Conservation (phyloP, 108 stramenopile genomes). For the Skeletonema menzelii region DNA sequence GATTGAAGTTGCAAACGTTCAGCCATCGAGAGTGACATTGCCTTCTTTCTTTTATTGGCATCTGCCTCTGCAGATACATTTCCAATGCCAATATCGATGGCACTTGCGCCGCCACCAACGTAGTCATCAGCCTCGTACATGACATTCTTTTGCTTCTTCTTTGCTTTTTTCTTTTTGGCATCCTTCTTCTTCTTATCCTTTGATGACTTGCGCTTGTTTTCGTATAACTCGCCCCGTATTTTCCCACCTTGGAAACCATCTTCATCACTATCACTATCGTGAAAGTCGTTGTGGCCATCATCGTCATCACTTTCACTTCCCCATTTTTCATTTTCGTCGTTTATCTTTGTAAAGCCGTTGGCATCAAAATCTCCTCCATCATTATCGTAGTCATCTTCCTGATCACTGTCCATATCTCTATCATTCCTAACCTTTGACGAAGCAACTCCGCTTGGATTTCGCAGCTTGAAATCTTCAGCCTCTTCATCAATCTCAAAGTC, state of each 20-base stretch:
- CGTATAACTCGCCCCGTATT: conserved; percentile 76
- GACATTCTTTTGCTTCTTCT: conserved; percentile 53
- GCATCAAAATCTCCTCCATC: conserved; percentile 38
- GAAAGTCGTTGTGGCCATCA: conserved; percentile 34
- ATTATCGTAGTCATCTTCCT: conserved; percentile 58
- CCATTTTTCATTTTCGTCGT: conserved; percentile 35
- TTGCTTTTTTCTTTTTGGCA: conserved; percentile 18
- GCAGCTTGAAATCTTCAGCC: conserved; percentile 91
- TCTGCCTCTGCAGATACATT: conserved; percentile 35
- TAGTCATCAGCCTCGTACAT: conserved; percentile 75
- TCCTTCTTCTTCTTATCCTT: conserved; percentile 31
- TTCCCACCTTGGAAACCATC: conserved; percentile 88
- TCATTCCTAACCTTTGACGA: conserved; percentile 63
- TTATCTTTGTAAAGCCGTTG: conserved; percentile 36
- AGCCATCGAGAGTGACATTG: conserved; percentile 69
- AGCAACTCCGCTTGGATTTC: conserved; percentile 92
- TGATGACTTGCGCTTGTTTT: conserved; percentile 39
- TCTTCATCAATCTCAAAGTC: conserved; percentile 97
- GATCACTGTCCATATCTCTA: conserved; percentile 85
- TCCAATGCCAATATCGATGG: conserved; percentile 63
- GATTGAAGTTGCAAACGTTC: conserved; percentile 65
- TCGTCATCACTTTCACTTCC: conserved; percentile 45
- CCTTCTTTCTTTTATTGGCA: conserved; percentile 54
- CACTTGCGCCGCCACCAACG: conserved; percentile 39
- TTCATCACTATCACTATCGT: conserved; percentile 55